Percentiles rank a stretch among this genome's conserved stretches.
Conservation (phyloP, 2,329 filamentous ascomycete genomes). For the Berkeleyomyces rouxiae region DNA sequence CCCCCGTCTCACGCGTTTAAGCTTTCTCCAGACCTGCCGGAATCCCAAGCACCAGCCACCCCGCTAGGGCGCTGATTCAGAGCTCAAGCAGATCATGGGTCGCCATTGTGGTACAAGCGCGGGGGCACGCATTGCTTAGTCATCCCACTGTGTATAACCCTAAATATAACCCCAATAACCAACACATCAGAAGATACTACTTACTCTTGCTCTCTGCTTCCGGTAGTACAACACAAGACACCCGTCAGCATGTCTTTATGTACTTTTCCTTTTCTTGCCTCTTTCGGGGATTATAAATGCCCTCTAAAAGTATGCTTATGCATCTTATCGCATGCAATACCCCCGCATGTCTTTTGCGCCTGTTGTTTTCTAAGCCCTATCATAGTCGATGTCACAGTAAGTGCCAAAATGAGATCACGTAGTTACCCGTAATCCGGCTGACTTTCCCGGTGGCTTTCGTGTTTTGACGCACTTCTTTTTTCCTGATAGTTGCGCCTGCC, state of each 20-base stretch:
- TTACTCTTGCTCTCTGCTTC: no score
- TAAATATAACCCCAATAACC: no score
- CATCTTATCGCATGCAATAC: background rate
- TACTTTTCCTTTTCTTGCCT: no score
- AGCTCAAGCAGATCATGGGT: background rate
- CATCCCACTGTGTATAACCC: background rate
- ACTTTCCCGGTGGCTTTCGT: background rate
- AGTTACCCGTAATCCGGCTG: background rate
- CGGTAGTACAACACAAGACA: no score
- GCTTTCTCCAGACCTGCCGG: background rate
- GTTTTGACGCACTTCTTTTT: background rate
- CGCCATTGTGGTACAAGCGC: background rate
- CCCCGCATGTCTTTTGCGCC: background rate
- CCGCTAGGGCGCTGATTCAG: background rate
- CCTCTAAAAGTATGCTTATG: background rate
- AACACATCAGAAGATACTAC: no score
- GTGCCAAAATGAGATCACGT: background rate
- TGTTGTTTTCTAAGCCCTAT: background rate
- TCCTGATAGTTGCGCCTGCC: background rate
- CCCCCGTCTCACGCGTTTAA: background rate
- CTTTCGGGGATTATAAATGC: no score
- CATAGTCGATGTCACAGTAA: background rate
- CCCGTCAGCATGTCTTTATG: no score
- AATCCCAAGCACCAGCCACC: background rate
- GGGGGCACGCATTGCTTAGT: background rate